Conservation (phyloP, 1,284 basidiomycete genomes). For the Irpex lacteus region DNA sequence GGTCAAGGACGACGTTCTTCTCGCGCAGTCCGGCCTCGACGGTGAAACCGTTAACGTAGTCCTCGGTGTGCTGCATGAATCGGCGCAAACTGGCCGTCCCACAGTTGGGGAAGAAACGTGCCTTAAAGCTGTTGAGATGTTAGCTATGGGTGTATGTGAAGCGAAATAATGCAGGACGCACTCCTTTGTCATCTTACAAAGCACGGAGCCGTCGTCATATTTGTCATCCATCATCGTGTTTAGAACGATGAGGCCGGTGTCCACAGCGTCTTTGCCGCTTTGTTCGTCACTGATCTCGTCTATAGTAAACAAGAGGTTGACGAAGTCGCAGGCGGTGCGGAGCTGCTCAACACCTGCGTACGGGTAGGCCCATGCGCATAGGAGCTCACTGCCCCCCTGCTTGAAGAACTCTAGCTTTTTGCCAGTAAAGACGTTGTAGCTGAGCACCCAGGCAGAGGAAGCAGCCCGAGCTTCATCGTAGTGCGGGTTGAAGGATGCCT, state of each 20-base stretch:
- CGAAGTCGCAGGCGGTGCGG: constrained; percentile 60
- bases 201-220: constrained; percentile 51
- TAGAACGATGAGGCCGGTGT: constrained; percentile 51
- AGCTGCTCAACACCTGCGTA: constrained; percentile 59
- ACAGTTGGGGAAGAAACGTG: constrained; percentile 42
- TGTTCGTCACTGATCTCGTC: constrained; percentile 73
- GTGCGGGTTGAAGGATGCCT: constrained; percentile 47
- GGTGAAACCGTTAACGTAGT: constrained; percentile 55
- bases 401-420: constrained; percentile 60
- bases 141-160: background rate
- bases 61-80: constrained; percentile 51
- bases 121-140: constrained; percentile 44
- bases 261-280: constrained; percentile 49
- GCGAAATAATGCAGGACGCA: constrained; percentile 29
- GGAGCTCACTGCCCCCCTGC: constrained; percentile 57
- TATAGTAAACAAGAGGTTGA: constrained; percentile 65
- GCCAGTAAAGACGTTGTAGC: constrained; percentile 57
- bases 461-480: constrained; percentile 51
- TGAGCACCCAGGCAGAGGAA: constrained; percentile 62
- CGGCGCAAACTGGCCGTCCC: constrained; percentile 43
- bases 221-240: constrained; percentile 49
- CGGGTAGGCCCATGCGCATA: constrained; percentile 61
- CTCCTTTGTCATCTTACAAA: constrained; percentile 62
- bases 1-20: constrained; percentile 47
- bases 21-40: constrained; percentile 62